Evolutionary conservation across 768 basidiomycete species (phyloP), one percentile per base, ranked within the genome.

Genomic region (Cystobasidium ongulense): DNA sequence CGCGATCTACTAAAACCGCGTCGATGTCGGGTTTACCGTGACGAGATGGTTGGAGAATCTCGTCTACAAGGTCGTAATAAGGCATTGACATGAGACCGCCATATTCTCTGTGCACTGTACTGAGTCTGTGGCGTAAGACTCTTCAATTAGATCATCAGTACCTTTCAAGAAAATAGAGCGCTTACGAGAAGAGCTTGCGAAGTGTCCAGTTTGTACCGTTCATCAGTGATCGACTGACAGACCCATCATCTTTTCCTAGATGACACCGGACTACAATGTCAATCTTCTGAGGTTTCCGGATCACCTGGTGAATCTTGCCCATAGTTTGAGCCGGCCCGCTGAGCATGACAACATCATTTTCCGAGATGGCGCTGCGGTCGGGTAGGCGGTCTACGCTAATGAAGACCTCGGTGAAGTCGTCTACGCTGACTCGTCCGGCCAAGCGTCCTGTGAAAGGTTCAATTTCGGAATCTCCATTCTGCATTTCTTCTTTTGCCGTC

Each of bases 91-190:
- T 84, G 8, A 99, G 84, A 15, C 94, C 92, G 13, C 86, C 88
- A 80, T 92, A 99, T 82, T 99, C 96, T 54, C 96, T 88, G 77
- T 92, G 87, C 29, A 94, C 83, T 0, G 96, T 99, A 75, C 88
- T 91, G 76, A 99, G 82, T 75, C 96, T 99, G 76, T 1, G 43
- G 31, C 59, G 57, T 64, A 62, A 68, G 61, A 53, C 50, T 36
- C 21, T 11, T 59, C 46, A 72, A 36, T 13, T 23, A 53, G 52
- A 10, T 41, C 70, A 13, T 0, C 41, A 78, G 25, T 74, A 64
- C 70, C 67, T 35, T n/a, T 63, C 35, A 13, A 0, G 33, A 38
- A 53, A 15, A 29, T 1, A 35, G 13, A 29, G 3, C 54, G 81
- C 86, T 74, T 77, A 93, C 95, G 90, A 90, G 74, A 92, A 86